Base-by-base conservation (phyloP, 2,329 filamentous ascomycete species). In the Verticillium nubilum region DNA sequence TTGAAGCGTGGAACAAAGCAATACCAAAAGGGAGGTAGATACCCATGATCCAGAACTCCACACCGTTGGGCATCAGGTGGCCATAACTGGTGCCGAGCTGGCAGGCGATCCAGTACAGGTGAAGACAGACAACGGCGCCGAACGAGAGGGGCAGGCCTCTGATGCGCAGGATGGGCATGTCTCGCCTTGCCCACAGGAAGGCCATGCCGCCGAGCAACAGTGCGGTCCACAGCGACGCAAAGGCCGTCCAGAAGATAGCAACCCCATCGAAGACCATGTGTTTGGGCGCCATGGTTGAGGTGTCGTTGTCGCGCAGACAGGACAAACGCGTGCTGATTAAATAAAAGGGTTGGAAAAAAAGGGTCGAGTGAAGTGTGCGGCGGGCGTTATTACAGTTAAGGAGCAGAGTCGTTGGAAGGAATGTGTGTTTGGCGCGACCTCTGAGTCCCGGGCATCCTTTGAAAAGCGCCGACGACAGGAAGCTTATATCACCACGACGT, bases 31-130 rank as follows among this genome's bases (percentile, higher is more conserved):
- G 86, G 3, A 89, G 74, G 69, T 84, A 86, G 58, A 85, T 76
- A 61, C 82, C 80, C 86, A 89, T 89, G 70, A 87, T 79, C 85
- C 86, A 89, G 68, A 79, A 89, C 70, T 87, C 83, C 17, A 76
- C 76, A 23, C 78, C 73, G 57, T 83, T 83, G 0, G 84, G 81
- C 57, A 74, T 71, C 1, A 78, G 61, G 2, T 75, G 70, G 2
- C 72, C 73, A 57, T 76, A 71, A 23, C 71, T 66, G 59, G 79
- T 79, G 1, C 67, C 75, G 3, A 72, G 69, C 61, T 74, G 69
- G 2, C 77, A 72, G 2, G 74, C 70, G 23, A 73, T 57, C 76
- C 76, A 79, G 68, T 79, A 80, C 4, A 73, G 60, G 59, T 79
- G 77, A 23, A 79, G 70, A 26, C 69, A 61, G 59, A 74, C 71